Percentiles rank a stretch among this genome's conserved stretches.
Evolutionary conservation across 202 grass and related monocot genomes (phyloP).

Genomic region (Hordeum pubiflorum): DNA sequence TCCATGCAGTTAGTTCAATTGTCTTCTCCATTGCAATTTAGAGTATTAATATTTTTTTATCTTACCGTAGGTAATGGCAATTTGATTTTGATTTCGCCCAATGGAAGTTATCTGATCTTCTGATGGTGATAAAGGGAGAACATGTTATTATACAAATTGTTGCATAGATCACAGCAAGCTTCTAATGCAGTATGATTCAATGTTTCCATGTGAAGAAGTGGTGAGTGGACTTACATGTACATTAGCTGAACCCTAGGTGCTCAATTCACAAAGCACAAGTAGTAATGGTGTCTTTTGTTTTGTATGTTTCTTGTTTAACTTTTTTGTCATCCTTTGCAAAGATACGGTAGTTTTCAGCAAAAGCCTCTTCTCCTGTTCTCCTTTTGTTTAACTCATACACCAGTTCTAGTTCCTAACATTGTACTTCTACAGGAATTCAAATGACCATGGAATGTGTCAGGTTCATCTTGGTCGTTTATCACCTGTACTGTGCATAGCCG

Average conservation of each 20-base stretch:
- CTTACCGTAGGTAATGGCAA: constrained; percentile 21
- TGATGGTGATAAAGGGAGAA: not conserved
- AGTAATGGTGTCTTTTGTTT: not conserved
- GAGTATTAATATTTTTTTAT: constrained; percentile 12
- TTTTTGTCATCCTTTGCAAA: not conserved
- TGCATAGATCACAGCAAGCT: not conserved
- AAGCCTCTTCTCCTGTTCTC: not conserved
- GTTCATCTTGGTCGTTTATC: not conserved
- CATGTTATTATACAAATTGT: not conserved
- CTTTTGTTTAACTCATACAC: not conserved
- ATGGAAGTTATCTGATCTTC: not conserved
- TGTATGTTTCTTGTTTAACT: not conserved
- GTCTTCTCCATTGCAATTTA: not conserved
- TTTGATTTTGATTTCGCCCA: constrained; percentile 1
- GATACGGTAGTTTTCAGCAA: not conserved
- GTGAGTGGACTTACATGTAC: not conserved
- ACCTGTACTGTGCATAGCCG: not conserved
- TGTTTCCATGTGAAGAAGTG: constrained; percentile 8
- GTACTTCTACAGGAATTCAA: not conserved
- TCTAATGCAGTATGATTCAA: not conserved
- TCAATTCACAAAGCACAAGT: not conserved
- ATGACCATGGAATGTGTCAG: not conserved
- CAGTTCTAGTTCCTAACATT: not conserved
- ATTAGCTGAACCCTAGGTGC: not conserved
- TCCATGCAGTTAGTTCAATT: not conserved